Evolutionary conservation across 768 basidiomycete genomes (phyloP), one percentile per base, ranked within the genome.

Genomic region (Termitomyces bulborhizus): DNA sequence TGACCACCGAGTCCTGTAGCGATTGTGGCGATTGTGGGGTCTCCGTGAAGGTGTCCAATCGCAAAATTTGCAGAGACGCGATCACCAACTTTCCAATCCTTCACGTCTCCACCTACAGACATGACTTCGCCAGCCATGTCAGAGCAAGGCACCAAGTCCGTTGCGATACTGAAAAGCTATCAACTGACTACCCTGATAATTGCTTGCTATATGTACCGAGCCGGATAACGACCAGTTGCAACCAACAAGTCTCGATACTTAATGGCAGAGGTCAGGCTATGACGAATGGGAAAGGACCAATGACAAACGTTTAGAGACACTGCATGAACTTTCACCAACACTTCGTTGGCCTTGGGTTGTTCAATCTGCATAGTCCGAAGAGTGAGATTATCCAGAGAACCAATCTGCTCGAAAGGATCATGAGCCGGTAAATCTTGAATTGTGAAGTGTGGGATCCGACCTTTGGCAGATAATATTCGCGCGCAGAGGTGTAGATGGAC

Each of bases 121-220:
- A 83, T 65, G 46, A 85, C 69, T 60, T 83, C 82, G 12, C 84
- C 83, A 16, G 83, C 80, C 67, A 77, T 74, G 60, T 85, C 82
- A 0, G 83, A 74, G 60, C 69, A 71, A 36, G 72, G 72, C 9
- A 76, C 69, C 0, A 71, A 61, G 49, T 72, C 60, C n/a, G 40
- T 18, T 4, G 62, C 47, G 9, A 53, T 48, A 6, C 63, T 63
- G 43, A 15, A 18, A 40, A 7, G 2, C 0, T n/a, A 50, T 12
- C 8, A 13, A 16, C 13, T 51, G 6, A 36, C 7, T 15, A 34
- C 7, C 2, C 6, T 6, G 46, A 26, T 36, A 15, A 37, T 2
- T 21, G 12, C 45, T 24, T 3, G 7, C 1, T 12, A 34, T 21
- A 46, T 67, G 41, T 49, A 72, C 76, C 60, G 56, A 36, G 59